Evolutionary conservation across 2,329 filamentous ascomycete genomes (phyloP).

Genomic region (Endothia cerciana): DNA sequence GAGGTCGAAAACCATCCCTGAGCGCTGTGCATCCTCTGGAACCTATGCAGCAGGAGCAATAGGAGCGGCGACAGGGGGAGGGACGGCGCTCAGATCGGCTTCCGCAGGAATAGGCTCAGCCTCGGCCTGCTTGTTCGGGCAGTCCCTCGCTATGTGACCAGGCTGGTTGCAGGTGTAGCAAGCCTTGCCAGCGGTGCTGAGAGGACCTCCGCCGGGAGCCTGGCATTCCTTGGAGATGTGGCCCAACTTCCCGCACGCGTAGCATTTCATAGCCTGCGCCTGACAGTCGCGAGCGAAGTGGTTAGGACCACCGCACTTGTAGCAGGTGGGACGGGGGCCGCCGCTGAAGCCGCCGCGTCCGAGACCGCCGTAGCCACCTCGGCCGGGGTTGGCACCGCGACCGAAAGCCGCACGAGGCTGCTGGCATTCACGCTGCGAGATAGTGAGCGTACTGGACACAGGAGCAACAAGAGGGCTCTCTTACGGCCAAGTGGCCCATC

Average conservation of each 20-base stretch:
- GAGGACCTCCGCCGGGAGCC: constrained; percentile 90
- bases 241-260: constrained; percentile 92
- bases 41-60: constrained; percentile 49
- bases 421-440: constrained; percentile 74
- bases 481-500: constrained; percentile 86
- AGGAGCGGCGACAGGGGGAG: constrained; percentile 41
- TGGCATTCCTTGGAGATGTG: constrained; percentile 96
- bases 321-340: constrained; percentile 71
- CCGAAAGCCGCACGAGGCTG: constrained; percentile 69
- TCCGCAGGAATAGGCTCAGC: constrained; percentile 43
- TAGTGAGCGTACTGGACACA: constrained; percentile 12
- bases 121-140: constrained; percentile 68
- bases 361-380: constrained; percentile 69
- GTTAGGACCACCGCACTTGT: constrained; percentile 85
- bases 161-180: constrained; percentile 98
- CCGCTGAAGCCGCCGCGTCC: constrained; percentile 74
- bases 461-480: constrained; percentile 35
- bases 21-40: background rate
- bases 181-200: constrained; percentile 96
- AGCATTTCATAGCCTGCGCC: constrained; percentile 98
- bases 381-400: constrained; percentile 68
- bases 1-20: background rate
- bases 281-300: constrained; percentile 99
- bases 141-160: constrained; percentile 95
- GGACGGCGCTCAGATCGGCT: constrained; percentile 45